phyloP scores from a whole-genome alignment of 1,139 yeast species.

The Yamadazyma dushanensis region DNA sequence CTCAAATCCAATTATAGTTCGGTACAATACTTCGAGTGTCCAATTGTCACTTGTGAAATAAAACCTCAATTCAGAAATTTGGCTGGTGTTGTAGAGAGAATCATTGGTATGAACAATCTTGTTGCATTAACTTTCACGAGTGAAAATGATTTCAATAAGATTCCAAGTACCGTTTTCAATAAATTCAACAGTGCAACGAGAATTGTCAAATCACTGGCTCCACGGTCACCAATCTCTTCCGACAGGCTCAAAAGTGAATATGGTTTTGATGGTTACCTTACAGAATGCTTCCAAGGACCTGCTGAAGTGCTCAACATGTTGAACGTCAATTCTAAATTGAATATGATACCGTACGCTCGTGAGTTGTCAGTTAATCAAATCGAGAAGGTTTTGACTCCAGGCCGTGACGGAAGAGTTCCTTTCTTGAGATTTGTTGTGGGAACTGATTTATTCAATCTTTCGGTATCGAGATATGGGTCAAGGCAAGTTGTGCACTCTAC shows the following conservation, averaged over 20 bases:
- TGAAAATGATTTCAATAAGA: slow-evolving; percentile 27
- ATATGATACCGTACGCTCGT: slow-evolving; percentile 63
- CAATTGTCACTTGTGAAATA: slow-evolving; percentile 65
- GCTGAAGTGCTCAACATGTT: slow-evolving; percentile 72
- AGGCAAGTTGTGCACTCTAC: slow-evolving; percentile 47
- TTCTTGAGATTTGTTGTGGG: slow-evolving; percentile 64
- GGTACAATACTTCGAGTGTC: slow-evolving; percentile 65
- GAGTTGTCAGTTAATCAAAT: slow-evolving; percentile 44
- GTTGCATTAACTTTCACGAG: slow-evolving; percentile 47
- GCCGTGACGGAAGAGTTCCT: slow-evolving; percentile 37
- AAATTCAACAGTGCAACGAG: slow-evolving; percentile 39
- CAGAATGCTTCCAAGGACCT: slow-evolving; percentile 77
- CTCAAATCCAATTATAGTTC: slow-evolving; percentile 33
- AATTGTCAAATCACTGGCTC: slow-evolving; percentile 17
- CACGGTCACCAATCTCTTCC: slow-evolving; percentile 17
- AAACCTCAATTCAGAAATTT: slow-evolving; percentile 36
- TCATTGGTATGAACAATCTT: slow-evolving; percentile 54
- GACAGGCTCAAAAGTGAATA: slow-evolving; percentile 33
- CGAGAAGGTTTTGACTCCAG: slow-evolving; percentile 34
- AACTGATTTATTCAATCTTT: slow-evolving; percentile 49
- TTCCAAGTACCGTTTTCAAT: slow-evolving; percentile 31
- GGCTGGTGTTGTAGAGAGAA: slow-evolving; percentile 58
- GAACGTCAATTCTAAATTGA: slow-evolving; percentile 56
- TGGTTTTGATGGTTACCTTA: slow-evolving; percentile 81
- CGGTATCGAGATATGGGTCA: slow-evolving; percentile 59